phyloP scores from a whole-genome alignment of 495 filamentous ascomycete species.

The Penicillium arizonense region DNA sequence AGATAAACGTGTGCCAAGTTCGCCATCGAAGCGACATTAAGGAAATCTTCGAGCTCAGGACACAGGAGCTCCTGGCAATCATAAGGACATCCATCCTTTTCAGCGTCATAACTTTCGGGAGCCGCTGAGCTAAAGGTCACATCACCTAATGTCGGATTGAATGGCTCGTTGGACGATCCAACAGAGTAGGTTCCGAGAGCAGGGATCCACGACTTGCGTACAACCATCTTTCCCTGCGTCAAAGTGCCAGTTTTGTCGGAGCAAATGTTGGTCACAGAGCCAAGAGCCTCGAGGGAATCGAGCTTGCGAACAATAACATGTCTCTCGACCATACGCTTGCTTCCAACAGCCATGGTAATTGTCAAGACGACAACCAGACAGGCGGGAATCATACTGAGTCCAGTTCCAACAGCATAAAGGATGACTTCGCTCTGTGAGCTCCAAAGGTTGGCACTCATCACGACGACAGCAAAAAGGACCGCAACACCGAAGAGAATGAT shows the following conservation, averaged over 20 bases:
- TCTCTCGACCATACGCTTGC: slow-evolving; percentile 62
- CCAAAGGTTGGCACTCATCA: slow-evolving; percentile 54
- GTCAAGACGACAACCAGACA: slow-evolving; percentile 64
- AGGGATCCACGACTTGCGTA: slow-evolving; percentile 70
- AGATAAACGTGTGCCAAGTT: slow-evolving; percentile 54
- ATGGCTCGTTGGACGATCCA: slow-evolving; percentile 42
- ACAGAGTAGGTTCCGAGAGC: slow-evolving; percentile 54
- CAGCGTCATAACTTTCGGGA: slow-evolving; percentile 19
- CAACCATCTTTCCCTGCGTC: slow-evolving; percentile 84
- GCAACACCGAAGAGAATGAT: slow-evolving; percentile 59
- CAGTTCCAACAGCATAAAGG: slow-evolving; percentile 62
- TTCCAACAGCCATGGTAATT: slow-evolving; percentile 62
- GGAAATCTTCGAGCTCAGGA: slow-evolving; percentile 38
- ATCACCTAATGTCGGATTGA: slow-evolving; percentile 47
- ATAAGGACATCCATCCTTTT: slow-evolving; percentile 20
- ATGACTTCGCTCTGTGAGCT: slow-evolving; percentile 51
- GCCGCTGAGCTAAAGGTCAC: slow-evolving; percentile 34
- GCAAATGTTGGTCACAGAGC: slow-evolving; percentile 87
- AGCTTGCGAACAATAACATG: slow-evolving; percentile 63
- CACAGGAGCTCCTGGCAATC: too few relatives aligned
- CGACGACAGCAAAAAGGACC: slow-evolving; percentile 57
- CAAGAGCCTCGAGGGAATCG: slow-evolving; percentile 73
- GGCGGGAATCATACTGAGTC: slow-evolving; percentile 58
- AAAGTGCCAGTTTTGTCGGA: slow-evolving; percentile 82
- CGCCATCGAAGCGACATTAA: slow-evolving; percentile 55